Evolutionary conservation across 148 eudicot genomes (phyloP), one percentile per base, ranked within the genome.

Genomic region (Rhododendron williamsianum): DNA sequence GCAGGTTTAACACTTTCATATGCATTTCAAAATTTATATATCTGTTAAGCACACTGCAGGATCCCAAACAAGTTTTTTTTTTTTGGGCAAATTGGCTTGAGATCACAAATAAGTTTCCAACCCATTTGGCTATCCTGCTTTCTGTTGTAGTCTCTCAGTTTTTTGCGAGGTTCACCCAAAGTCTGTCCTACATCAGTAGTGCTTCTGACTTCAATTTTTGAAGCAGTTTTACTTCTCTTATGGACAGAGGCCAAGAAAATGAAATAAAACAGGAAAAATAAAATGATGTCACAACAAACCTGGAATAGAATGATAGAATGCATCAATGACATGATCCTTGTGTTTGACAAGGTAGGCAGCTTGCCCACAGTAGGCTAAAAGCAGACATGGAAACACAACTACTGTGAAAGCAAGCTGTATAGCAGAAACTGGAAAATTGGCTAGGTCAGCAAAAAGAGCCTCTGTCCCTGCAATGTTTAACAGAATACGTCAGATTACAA

Each of bases 221-320:
- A 49, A 49, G 49, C 60, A 80, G 41, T 80, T 80, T 27, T 80
- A 6, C 63, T 80, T 80, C 82, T 45, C 82, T 49, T 49, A 35
- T 27, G 48, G 35, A 51, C 30, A 27, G 63, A 10, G 56, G 82
- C 35, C 67, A 54, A 54, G 33, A 81, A 81, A 81, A 81, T 33
- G n/a, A 33, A 80, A 46, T 48, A 35, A 3, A 82, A 30, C 18
- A 58, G 0, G 33, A 43, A 18, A 27, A 74, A 18, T 21, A 60
- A 49, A 48, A 46, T 13, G 19, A 54, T 78, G 82, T 72, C n/a
- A 43, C 2, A 15, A 83, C 86, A 80, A 86, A 95, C 99, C 98
- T 90, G 99, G 99, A 86, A 97, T 97, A 30, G 99, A 97, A 72
- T 90, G 98, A 87, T 97, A 97, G 88, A 97, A 97, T 76, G 98